These are phyloP conservation scores for Boletellus sp. DNA, from an alignment of 768 basidiomycete genomes.

Conservation along the genomic window DNA sequence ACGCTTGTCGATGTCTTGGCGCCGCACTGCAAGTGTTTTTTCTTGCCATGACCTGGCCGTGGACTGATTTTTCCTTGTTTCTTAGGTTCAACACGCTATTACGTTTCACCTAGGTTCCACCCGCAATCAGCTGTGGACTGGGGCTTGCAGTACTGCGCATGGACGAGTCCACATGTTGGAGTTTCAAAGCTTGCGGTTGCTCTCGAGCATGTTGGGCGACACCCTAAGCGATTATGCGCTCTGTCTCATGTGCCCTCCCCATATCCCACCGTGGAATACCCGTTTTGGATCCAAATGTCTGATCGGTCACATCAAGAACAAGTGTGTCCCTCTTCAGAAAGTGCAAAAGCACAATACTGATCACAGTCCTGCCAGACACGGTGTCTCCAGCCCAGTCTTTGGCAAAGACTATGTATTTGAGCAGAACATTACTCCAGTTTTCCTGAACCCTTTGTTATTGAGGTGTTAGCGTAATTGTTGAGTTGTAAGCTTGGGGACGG, in stretches of 20 bases:
- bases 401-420: constrained; percentile 20
- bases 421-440: constrained; percentile 18
- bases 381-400: constrained; percentile 12
- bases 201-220: neutral
- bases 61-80: neutral
- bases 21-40: constrained; percentile 16
- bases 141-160: neutral
- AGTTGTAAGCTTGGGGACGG: neutral
- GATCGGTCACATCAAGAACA: constrained; percentile 16
- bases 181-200: neutral
- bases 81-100: constrained; percentile 19
- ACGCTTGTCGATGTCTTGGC: constrained; percentile 22
- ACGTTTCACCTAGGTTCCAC: constrained; percentile 12
- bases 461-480: neutral
- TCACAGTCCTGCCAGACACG: constrained; percentile 13
- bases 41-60: neutral
- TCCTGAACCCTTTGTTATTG: constrained; percentile 6
- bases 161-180: neutral
- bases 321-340: constrained; percentile 10
- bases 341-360: neutral
- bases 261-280: constrained; percentile 27
- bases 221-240: constrained; percentile 16
- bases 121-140: constrained; percentile 7
- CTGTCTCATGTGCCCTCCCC: constrained; percentile 26
- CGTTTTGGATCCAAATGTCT: constrained; percentile 15